Base-by-base conservation (phyloP, 2,329 filamentous ascomycete genomes). In the Penicillium olsonii region DNA sequence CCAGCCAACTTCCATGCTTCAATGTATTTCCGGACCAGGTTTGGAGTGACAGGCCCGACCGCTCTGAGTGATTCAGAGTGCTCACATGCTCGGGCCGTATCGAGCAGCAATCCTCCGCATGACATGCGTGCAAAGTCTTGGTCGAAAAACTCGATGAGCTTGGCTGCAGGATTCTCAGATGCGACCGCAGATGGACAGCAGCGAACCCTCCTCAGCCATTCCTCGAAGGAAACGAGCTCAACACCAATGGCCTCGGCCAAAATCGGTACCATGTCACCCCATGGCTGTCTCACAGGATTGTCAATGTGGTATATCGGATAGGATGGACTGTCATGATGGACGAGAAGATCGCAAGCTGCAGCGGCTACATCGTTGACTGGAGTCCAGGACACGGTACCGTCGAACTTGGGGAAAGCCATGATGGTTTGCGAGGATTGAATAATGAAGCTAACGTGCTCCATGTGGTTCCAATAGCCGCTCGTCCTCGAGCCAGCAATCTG, bases 251-350 rank as follows among this genome's bases (percentile, higher is more conserved):
- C 42, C 12, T 44, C 20, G 15, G 31, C 20, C 12, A 44, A 5
- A 8, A 44, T 12, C 11, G 20, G 3, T 5, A 20, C 14, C 20
- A 37, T 37, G 11, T 44, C 33, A 5, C 10, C 9, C 42, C 42
- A 44, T 5, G 42, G 34, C 17, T 44, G 33, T 11, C 42, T 33
- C 42, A 44, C 42, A 3, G 42, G 42, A 5, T 44, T 44, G 15
- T 44, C 42, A 26, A 44, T 29, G 12, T 44, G 42, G 10, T 44
- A 44, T 6, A 44, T 20, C 2, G 33, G 33, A 17, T 44, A 29
- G 3, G 20, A 26, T 12, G 20, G 11, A 4, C 15, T 20, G 31
- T 9, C 18, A 5, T 37, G 12, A 4, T 7, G 20, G 9, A 29
- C 10, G n/a, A 44, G 22, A 2, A 44, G 42, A 17, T 44, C 42